Evolutionary conservation across 495 filamentous ascomycete genomes (phyloP).

Genomic region (Daldinia grandis): DNA sequence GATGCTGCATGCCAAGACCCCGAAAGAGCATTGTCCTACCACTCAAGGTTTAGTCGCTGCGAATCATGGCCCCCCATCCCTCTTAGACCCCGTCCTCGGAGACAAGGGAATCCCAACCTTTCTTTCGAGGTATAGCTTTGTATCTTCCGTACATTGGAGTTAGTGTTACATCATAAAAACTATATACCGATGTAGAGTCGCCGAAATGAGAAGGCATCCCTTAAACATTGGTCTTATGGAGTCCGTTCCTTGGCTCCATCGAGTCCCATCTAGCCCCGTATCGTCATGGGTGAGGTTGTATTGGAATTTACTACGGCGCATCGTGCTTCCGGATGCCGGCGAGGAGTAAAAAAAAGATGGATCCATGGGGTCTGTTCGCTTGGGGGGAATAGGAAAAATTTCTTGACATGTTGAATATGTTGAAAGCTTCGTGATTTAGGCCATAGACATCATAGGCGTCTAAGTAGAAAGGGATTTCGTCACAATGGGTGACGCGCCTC

Average conservation of each 20-base stretch:
- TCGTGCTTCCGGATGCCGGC: constrained; percentile 29
- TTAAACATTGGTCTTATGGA: constrained; percentile 19
- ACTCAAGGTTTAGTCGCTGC: constrained; percentile 23
- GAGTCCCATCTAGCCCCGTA: constrained; percentile 31
- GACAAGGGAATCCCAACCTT: constrained; percentile 17
- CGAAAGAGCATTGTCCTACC: constrained; percentile 32
- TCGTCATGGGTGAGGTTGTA: constrained; percentile 26
- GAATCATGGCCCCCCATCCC: neutral
- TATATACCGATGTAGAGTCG: constrained; percentile 29
- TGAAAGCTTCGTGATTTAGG: neutral
- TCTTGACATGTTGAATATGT: constrained; percentile 17
- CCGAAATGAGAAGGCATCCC: constrained; percentile 37
- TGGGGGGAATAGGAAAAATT: constrained; percentile 24
- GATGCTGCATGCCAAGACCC: constrained; percentile 46
- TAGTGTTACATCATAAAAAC: constrained; percentile 38
- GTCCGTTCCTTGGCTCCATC: constrained; percentile 28
- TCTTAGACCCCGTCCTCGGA: constrained; percentile 34
- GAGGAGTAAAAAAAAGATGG: constrained; percentile 28
- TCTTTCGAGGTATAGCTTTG: constrained; percentile 30
- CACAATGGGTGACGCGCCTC: constrained; percentile 11
- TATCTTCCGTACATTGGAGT: constrained; percentile 22
- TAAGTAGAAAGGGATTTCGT: constrained; percentile 13
- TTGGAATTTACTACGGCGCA: constrained; percentile 32
- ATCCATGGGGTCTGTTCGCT: constrained; percentile 18
- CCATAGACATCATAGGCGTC: constrained; percentile 2